phyloP scores from a whole-genome alignment of 352 stramenopile species.

The Phytophthora gonapodyides region DNA sequence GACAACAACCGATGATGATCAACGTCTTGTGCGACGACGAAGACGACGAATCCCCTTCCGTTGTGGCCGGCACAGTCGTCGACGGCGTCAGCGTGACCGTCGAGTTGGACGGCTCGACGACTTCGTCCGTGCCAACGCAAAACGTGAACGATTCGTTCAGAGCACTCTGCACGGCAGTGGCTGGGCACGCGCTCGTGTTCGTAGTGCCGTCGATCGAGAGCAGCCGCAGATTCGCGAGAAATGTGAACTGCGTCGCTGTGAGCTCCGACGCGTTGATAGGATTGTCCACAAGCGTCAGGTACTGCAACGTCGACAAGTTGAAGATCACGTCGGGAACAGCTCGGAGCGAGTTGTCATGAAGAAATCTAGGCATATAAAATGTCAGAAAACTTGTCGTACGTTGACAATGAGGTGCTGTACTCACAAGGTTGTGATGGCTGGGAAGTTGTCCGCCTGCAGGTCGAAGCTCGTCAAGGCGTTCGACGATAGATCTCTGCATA shows the following conservation, averaged over 20 bases:
- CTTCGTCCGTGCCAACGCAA: slow-evolving; percentile 37
- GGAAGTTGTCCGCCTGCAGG: slow-evolving; percentile 44
- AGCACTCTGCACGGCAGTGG: slow-evolving; percentile 39
- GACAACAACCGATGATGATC: slow-evolving; percentile 49
- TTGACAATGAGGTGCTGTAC: slow-evolving; percentile 9
- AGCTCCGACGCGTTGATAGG: slow-evolving; percentile 59
- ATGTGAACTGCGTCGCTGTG: slow-evolving; percentile 51
- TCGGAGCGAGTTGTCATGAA: slow-evolving; percentile 56
- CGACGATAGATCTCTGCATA: slow-evolving; percentile 46
- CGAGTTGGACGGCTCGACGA: slow-evolving; percentile 19
- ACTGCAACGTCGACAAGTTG: slow-evolving; percentile 51
- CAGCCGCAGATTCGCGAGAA: slow-evolving; percentile 52
- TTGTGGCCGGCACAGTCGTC: slow-evolving; percentile 19
- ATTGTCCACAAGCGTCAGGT: slow-evolving; percentile 51
- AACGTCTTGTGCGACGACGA: slow-evolving; percentile 49
- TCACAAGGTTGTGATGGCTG: slow-evolving; percentile 51
- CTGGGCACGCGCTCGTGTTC: slow-evolving; percentile 57
- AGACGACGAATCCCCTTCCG: slow-evolving; percentile 17
- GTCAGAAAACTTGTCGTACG: background rate
- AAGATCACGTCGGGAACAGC: slow-evolving; percentile 61
- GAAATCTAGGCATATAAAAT: slow-evolving; percentile 28
- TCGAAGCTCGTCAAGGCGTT: slow-evolving; percentile 48
- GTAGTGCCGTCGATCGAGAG: slow-evolving; percentile 61
- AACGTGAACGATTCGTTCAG: slow-evolving; percentile 70
- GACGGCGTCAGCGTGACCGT: slow-evolving; percentile 26